Conservation (phyloP, 345 rosid genomes). For the Raphanus raphanistrum region DNA sequence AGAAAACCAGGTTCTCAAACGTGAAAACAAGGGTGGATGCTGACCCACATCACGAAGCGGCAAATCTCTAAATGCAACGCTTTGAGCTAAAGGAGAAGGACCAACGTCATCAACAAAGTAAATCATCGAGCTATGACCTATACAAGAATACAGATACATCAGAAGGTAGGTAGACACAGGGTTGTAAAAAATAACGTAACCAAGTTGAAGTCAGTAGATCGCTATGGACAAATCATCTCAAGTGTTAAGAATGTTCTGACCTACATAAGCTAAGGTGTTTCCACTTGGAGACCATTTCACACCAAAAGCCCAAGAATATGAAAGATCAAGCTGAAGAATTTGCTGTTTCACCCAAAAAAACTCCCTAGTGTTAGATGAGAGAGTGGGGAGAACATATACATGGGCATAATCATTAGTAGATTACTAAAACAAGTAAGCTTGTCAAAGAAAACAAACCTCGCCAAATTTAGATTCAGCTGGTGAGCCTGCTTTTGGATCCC, state of each 20-base stretch:
- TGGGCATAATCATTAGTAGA: neutral
- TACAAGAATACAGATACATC: conserved; percentile 18
- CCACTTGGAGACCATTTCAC: conserved; percentile 99
- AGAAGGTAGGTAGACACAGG: conserved; percentile 21
- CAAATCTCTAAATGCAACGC: conserved; percentile 81
- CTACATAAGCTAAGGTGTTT: conserved; percentile 93
- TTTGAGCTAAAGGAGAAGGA: conserved; percentile 95
- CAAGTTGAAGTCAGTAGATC: conserved; percentile 11
- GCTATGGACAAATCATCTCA: conserved; percentile 1
- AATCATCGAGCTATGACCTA: conserved; percentile 97
- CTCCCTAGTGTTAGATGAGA: conserved; percentile 3
- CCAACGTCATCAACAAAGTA: conserved; percentile 98
- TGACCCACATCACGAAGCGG: conserved; percentile 99
- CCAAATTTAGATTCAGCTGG: conserved; percentile 86
- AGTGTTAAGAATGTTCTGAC: conserved; percentile 54
- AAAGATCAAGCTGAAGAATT: conserved; percentile 98
- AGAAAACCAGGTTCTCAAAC: conserved; percentile 35
- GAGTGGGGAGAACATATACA: neutral
- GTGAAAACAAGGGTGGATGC: conserved; percentile 68
- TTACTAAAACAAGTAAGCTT: conserved; percentile 8
- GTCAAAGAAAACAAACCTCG: conserved; percentile 61
- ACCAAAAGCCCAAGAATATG: conserved; percentile 98
- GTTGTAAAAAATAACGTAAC: conserved; percentile 1
- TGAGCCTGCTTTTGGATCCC: conserved; percentile 73
- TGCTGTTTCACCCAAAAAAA: conserved; percentile 61